These are phyloP conservation scores for Sclerotinia spermophila DNA, from an alignment of 2,329 filamentous ascomycete genomes.

Conservation along the genomic window DNA sequence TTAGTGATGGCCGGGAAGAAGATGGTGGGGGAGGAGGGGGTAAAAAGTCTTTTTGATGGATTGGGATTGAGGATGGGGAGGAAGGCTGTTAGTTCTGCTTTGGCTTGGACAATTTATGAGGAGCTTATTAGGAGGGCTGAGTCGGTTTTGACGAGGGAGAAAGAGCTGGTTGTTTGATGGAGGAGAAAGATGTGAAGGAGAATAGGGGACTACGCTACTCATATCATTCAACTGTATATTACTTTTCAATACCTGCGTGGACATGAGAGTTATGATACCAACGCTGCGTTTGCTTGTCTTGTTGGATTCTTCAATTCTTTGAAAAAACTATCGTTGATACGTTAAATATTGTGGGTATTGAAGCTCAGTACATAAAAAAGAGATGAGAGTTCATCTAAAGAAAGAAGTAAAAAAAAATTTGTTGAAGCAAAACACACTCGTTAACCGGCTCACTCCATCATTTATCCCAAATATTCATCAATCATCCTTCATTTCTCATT, in stretches of 20 bases:
- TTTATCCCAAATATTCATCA: not conserved
- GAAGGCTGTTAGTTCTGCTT: slow-evolving; percentile 88
- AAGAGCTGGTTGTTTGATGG: slow-evolving; percentile 3
- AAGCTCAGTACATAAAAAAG: slow-evolving; percentile 5
- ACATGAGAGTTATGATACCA: not conserved
- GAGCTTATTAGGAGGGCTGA: slow-evolving; percentile 76
- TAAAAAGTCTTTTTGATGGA: slow-evolving; percentile 79
- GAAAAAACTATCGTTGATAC: not conserved
- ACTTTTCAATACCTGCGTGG: not conserved
- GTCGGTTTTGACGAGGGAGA: slow-evolving; percentile 22
- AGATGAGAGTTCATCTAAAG: slow-evolving; percentile 8
- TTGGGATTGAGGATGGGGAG: slow-evolving; percentile 81
- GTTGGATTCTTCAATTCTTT: not conserved
- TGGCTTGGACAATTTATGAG: slow-evolving; percentile 97
- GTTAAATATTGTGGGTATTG: slow-evolving; percentile 1
- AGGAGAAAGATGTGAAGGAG: no score
- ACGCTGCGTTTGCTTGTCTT: not conserved
- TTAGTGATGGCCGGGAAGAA: slow-evolving; percentile 70
- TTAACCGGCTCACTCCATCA: not conserved
- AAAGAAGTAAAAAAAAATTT: not conserved
- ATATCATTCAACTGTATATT: not conserved
- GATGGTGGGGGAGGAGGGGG: slow-evolving; percentile 80
- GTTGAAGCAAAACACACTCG: not conserved
- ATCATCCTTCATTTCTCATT: not conserved
- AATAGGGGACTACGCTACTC: not conserved